phyloP scores from a whole-genome alignment of 1,284 basidiomycete species.

The Pisolithus thermaeus region DNA sequence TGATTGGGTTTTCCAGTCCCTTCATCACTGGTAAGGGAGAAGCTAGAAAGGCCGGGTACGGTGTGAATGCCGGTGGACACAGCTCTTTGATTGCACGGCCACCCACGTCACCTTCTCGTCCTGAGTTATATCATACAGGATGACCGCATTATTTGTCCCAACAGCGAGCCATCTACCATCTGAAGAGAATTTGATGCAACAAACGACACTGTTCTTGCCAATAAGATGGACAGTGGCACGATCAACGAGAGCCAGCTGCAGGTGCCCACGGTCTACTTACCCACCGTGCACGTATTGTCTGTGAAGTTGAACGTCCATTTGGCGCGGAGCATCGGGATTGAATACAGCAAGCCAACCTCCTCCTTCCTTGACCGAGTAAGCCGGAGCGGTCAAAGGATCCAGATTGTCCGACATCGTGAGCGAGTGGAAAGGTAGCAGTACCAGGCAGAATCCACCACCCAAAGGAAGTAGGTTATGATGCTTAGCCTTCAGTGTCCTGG shows the following conservation, averaged over 20 bases:
- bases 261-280: conserved; percentile 16
- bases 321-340: conserved; percentile 29
- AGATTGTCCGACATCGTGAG: conserved; percentile 21
- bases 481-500: no score
- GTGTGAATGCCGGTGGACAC: neutral
- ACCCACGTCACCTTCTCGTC: conserved; percentile 27
- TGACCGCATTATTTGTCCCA: conserved; percentile 27
- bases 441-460: neutral
- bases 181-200: conserved; percentile 28
- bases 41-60: conserved; percentile 13
- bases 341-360: conserved; percentile 33
- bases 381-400: conserved; percentile 26
- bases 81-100: neutral
- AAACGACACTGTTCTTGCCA: conserved; percentile 22
- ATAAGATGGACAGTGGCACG: neutral
- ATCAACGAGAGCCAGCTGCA: conserved; percentile 3
- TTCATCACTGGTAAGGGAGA: conserved; percentile 23
- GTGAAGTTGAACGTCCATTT: conserved; percentile 31
- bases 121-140: conserved; percentile 24
- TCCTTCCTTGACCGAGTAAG: conserved; percentile 33
- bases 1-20: conserved; percentile 21
- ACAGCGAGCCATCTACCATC: conserved; percentile 30
- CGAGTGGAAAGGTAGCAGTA: neutral
- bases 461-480: no score
- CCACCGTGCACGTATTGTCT: conserved; percentile 21